Conservation (phyloP, 129 eudicot species). For the Artemisia annua region DNA sequence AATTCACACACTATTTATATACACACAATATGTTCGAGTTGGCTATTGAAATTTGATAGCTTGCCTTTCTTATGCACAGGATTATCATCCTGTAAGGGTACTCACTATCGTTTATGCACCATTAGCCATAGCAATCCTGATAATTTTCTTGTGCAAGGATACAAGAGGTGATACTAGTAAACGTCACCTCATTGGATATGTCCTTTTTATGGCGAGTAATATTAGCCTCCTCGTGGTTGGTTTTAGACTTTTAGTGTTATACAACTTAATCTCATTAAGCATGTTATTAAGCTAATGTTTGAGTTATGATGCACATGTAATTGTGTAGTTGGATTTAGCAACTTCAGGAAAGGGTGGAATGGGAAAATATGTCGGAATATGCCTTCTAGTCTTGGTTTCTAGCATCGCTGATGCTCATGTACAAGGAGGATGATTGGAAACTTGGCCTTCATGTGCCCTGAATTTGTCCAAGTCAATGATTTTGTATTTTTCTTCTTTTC, state of each 20-base stretch:
- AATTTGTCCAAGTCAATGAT: slow-evolving; percentile 1
- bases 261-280: neutral
- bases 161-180: slow-evolving; percentile 58
- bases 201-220: slow-evolving; percentile 49
- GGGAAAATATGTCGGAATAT: slow-evolving; percentile 13
- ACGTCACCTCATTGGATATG: slow-evolving; percentile 58
- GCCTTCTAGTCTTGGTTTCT: slow-evolving; percentile 14
- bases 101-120: slow-evolving; percentile 80
- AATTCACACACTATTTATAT: no score
- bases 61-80: slow-evolving; percentile 27
- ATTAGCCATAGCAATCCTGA: slow-evolving; percentile 57
- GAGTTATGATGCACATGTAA: neutral
- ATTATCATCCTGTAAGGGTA: slow-evolving; percentile 77
- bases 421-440: slow-evolving; percentile 31
- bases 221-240: slow-evolving; percentile 50
- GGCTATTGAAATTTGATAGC: neutral
- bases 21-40: no score
- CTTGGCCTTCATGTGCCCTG: slow-evolving; percentile 26
- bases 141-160: slow-evolving; percentile 51
- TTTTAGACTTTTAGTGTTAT: neutral
- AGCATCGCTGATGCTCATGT: slow-evolving; percentile 29
- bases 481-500: no score
- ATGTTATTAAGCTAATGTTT: no score
- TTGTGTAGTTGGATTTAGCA: slow-evolving; percentile 19
- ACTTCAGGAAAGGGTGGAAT: slow-evolving; percentile 17